Conservation (phyloP, 352 stramenopile species). For the Blastocystis sp. region DNA sequence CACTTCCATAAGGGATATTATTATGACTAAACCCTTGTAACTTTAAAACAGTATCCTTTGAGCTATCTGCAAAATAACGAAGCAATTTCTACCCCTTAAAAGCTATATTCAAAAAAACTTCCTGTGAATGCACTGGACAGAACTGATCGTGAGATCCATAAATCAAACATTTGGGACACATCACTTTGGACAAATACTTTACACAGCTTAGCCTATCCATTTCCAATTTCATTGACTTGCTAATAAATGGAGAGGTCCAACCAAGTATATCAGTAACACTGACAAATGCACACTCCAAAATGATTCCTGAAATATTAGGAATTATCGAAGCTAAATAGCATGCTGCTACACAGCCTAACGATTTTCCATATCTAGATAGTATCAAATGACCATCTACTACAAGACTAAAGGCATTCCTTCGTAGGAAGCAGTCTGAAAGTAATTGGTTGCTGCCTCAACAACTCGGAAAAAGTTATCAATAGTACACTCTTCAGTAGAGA, state of each 20-base stretch:
- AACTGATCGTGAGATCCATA: conserved; percentile 33
- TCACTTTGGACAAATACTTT: conserved; percentile 2
- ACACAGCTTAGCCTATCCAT: background rate
- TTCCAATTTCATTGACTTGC: background rate
- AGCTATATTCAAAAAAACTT: background rate
- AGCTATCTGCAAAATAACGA: background rate
- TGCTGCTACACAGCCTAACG: conserved; percentile 33
- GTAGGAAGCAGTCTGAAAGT: conserved; percentile 25
- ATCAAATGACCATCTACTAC: background rate
- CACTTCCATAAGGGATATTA: conserved; percentile 43
- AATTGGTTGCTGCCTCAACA: conserved; percentile 17
- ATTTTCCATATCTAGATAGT: background rate
- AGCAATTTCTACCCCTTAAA: background rate
- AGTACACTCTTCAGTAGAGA: background rate
- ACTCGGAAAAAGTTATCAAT: background rate
- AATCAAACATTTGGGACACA: conserved; percentile 3
- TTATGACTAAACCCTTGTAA: conserved; percentile 25
- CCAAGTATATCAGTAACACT: background rate
- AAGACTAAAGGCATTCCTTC: background rate
- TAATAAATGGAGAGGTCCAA: background rate
- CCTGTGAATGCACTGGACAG: background rate
- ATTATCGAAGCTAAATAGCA: conserved; percentile 1
- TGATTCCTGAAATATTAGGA: background rate
- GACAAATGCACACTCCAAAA: conserved; percentile 17
- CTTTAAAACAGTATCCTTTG: background rate